Base-by-base conservation (phyloP, 2,329 filamentous ascomycete species). In the Claviceps africana region DNA sequence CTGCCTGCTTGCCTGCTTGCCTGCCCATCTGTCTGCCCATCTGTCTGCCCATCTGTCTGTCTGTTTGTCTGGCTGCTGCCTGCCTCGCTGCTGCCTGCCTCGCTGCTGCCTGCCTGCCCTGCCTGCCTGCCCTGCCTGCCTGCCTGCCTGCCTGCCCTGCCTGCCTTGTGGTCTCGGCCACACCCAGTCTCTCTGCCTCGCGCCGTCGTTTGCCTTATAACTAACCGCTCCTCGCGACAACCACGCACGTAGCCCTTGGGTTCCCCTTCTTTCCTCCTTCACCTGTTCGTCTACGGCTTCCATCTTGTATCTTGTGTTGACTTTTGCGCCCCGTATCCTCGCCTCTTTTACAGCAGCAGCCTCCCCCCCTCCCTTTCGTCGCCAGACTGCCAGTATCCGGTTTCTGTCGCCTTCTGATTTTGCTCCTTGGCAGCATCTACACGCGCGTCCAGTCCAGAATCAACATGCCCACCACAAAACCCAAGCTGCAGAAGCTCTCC, bases 401-500 rank as follows among this genome's bases (percentile, higher is more conserved):
- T 21, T 19, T 50, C 30, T 48, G 22, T 35, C 17, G n/a, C 40
- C 37, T 39, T 31, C 47, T 43, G 22, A 13, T 33, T 11, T 28
- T 31, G 13, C 30, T 31, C 30, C 31, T 28, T 7, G 42, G 33
- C 33, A 39, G 35, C 33, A 22, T 47, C 28, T 43, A 46, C 30
- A 25, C n/a, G 11, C 39, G 13, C 28, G 9, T 43, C 53, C 39
- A n/a, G n/a, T 48, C 51, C 69, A 69, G 73, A 47, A 22, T 47
- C 51, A 48, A 31, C 59, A 79, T 79, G 73, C 69, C 77, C 64
- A 61, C 71, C 53, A 64, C 63, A 62, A 78, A 77, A 65, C 79
- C 79, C 60, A 83, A 76, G 76, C 73, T 81, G 62, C 69, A 75
- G 59, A 76, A 78, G 69, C 73, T 84, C 66, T 73, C 76, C 59